phyloP scores from a whole-genome alignment of 139 green algal genomes.

The Astrephomene gubernaculifera region DNA sequence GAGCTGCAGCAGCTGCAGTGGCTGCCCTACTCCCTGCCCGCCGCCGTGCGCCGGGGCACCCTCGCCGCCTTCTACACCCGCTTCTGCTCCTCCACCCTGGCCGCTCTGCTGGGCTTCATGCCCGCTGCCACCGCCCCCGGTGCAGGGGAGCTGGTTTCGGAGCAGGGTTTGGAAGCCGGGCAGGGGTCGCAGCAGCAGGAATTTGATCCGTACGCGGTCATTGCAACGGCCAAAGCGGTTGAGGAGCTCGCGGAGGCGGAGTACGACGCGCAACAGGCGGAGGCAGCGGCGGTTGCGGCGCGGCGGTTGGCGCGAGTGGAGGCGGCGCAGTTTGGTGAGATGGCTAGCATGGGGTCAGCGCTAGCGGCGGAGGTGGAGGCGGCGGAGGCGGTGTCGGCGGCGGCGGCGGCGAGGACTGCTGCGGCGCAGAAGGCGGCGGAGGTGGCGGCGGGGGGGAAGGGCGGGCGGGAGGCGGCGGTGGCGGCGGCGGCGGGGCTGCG shows the following conservation, averaged over 20 bases:
- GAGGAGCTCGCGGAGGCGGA: no score
- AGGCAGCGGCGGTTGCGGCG: no score
- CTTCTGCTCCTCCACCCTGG: no score
- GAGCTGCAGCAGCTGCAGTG: conserved; percentile 33
- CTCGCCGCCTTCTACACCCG: neutral
- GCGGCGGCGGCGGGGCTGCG: neutral
- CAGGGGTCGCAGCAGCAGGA: no score
- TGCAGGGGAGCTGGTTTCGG: no score
- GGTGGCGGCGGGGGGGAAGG: neutral
- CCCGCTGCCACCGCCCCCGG: no score
- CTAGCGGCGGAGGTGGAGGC: neutral
- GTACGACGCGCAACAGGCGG: no score
- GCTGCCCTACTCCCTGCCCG: conserved; percentile 10
- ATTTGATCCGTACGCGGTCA: no score
- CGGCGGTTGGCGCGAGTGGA: neutral
- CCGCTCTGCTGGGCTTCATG: no score
- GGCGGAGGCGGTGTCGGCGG: neutral
- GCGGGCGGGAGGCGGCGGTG: neutral
- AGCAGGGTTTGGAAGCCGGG: no score
- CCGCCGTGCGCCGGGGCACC: neutral
- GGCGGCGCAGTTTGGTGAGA: neutral
- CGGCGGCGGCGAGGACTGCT: neutral
- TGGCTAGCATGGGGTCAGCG: neutral
- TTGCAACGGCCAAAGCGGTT: no score
- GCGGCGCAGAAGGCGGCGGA: neutral